These are phyloP conservation scores for Vitis hybrid DNA, from an alignment of 177 flowering plant species.

Conservation along the genomic window DNA sequence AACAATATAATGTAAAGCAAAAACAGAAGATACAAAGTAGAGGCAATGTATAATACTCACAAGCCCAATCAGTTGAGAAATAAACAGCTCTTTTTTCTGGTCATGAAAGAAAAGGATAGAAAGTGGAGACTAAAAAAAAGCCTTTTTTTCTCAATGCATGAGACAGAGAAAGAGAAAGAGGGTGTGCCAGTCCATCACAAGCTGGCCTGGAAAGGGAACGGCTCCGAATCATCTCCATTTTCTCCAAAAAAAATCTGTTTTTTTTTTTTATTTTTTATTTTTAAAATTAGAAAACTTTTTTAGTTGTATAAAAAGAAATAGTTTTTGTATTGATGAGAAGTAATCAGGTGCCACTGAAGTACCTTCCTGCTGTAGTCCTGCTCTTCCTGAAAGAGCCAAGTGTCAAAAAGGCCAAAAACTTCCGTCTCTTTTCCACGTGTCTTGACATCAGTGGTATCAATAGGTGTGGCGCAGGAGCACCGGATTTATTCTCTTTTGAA, in stretches of 20 bases:
- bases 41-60: constrained; percentile 10
- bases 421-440: too few species aligned
- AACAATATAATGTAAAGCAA: neutral
- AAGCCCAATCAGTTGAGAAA: neutral
- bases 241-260: neutral
- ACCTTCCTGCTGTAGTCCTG: too few species aligned
- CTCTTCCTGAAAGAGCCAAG: too few species aligned
- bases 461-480: too few species aligned
- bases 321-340: too few species aligned
- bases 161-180: constrained; percentile 11
- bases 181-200: constrained; percentile 24
- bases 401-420: too few species aligned
- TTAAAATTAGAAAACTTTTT: too few species aligned
- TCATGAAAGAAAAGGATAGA: neutral
- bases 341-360: too few species aligned
- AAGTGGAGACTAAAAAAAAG: neutral
- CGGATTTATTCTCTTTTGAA: too few species aligned
- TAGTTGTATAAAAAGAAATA: too few species aligned
- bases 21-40: constrained; percentile 1
- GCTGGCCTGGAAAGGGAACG: constrained; percentile 22
- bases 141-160: neutral
- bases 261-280: neutral
- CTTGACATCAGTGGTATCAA: too few species aligned
- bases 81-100: neutral
- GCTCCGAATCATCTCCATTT: neutral